Evolutionary conservation across 257 asterid species (phyloP).

Genomic region (Solanum neorickii): DNA sequence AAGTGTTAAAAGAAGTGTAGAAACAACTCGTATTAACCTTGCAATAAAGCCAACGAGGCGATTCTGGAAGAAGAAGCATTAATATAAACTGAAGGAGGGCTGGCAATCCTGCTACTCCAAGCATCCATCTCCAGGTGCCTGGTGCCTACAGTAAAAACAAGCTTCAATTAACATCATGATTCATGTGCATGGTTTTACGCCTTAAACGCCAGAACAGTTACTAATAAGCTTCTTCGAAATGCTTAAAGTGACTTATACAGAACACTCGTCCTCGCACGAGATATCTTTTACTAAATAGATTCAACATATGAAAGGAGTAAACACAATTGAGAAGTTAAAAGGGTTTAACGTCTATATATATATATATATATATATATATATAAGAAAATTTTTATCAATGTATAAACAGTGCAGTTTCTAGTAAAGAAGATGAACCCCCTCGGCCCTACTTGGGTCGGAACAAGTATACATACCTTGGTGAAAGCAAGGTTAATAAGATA

Average conservation of each 20-base stretch:
- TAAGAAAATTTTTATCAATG: not conserved
- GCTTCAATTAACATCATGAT: not conserved
- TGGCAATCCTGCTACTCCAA: conserved; percentile 37
- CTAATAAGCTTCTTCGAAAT: not conserved
- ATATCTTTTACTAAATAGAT: too few species aligned
- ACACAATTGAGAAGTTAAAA: not conserved
- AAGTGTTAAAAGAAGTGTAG: too few species aligned
- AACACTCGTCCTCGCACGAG: not conserved
- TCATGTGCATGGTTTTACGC: not conserved
- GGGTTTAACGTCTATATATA: too few species aligned
- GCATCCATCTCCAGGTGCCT: conserved; percentile 53
- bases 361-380: too few species aligned
- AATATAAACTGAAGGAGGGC: conserved; percentile 29
- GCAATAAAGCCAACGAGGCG: conserved; percentile 37
- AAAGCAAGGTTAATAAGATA: conserved; percentile 39
- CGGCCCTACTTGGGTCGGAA: not conserved
- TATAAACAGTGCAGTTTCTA: not conserved
- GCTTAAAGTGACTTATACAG: not conserved
- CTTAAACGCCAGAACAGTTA: not conserved
- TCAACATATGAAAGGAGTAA: not conserved
- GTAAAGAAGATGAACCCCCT: not conserved
- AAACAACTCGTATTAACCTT: conserved; percentile 10
- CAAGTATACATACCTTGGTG: conserved; percentile 19
- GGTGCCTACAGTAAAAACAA: conserved; percentile 15
- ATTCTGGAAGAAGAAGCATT: conserved; percentile 30